These are phyloP conservation scores for Hygrocybe coccinea DNA, from an alignment of 768 basidiomycete species.

Conservation along the genomic window DNA sequence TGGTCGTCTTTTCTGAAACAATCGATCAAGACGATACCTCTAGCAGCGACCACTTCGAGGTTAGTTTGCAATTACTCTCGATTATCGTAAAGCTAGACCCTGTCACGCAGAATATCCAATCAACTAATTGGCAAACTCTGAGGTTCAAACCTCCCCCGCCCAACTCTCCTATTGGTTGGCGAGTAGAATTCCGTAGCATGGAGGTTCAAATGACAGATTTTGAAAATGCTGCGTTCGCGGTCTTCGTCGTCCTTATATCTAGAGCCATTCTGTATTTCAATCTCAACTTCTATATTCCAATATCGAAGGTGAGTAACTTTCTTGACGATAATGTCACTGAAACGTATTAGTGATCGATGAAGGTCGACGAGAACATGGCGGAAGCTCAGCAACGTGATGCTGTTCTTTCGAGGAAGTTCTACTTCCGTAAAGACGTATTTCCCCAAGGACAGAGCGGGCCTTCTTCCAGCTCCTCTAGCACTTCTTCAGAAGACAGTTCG, in stretches of 20 bases:
- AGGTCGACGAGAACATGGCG: conserved; percentile 98
- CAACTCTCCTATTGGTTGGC: conserved; percentile 90
- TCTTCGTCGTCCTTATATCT: conserved; percentile 92
- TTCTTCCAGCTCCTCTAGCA: conserved; percentile 34
- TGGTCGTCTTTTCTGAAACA: conserved; percentile 92
- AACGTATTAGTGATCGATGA: not conserved
- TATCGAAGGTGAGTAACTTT: conserved; percentile 70
- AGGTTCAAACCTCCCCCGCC: conserved; percentile 98
- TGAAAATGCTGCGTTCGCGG: conserved; percentile 94
- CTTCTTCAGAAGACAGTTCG: conserved; percentile 42
- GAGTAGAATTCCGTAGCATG: conserved; percentile 98
- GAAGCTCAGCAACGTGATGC: conserved; percentile 85
- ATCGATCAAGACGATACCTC: conserved; percentile 84
- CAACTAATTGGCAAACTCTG: conserved; percentile 99
- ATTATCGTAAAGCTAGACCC: conserved; percentile 3
- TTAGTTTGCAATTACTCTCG: conserved; percentile 24
- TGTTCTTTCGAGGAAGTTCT: conserved; percentile 68
- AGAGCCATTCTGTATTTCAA: conserved; percentile 88
- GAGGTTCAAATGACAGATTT: conserved; percentile 99
- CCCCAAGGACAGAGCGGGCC: conserved; percentile 42
- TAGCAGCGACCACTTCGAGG: conserved; percentile 96
- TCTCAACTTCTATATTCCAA: conserved; percentile 93
- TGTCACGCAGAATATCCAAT: conserved; percentile 81
- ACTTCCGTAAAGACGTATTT: conserved; percentile 84
- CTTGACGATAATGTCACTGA: not conserved